phyloP scores from a whole-genome alignment of 169 alveolate species.

The Plasmodium inui region DNA sequence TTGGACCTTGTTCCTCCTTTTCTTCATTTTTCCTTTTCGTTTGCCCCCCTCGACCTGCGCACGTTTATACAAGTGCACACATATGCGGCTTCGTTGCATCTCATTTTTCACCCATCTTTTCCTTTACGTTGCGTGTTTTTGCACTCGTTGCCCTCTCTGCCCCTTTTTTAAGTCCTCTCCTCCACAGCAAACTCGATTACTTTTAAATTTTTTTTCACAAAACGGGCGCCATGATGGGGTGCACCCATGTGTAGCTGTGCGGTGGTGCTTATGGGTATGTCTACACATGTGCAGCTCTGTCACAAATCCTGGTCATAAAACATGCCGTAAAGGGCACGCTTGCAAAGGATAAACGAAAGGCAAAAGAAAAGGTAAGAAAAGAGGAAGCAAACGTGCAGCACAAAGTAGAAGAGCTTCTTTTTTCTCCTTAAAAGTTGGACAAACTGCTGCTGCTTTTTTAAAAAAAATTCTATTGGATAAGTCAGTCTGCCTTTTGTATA shows the following conservation, averaged over 20 bases:
- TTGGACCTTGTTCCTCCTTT: not conserved
- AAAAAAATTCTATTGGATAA: not conserved
- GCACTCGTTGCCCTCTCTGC: not conserved
- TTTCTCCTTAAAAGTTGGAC: not conserved
- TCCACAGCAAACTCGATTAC: not conserved
- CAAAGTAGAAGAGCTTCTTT: conserved; percentile 8
- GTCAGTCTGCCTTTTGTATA: conserved; percentile 8
- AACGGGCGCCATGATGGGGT: not conserved
- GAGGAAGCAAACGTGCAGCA: conserved; percentile 27
- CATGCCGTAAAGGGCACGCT: conserved; percentile 16
- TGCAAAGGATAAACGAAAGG: conserved; percentile 14
- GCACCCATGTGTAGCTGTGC: not conserved
- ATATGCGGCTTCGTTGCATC: not conserved
- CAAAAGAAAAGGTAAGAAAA: conserved; percentile 38
- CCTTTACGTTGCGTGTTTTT: not conserved
- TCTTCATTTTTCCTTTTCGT: not conserved
- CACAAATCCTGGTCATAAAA: conserved; percentile 56
- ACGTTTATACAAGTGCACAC: not conserved
- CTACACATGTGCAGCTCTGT: not conserved
- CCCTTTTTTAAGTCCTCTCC: not conserved
- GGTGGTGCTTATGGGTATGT: not conserved
- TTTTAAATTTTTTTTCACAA: not conserved
- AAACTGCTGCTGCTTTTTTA: conserved; percentile 11
- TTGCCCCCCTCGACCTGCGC: not conserved
- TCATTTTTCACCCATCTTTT: not conserved